Percentiles rank a stretch among this genome's conserved stretches.
Conservation (phyloP, 129 eudicot species). For the Chrysanthemum makinoi region DNA sequence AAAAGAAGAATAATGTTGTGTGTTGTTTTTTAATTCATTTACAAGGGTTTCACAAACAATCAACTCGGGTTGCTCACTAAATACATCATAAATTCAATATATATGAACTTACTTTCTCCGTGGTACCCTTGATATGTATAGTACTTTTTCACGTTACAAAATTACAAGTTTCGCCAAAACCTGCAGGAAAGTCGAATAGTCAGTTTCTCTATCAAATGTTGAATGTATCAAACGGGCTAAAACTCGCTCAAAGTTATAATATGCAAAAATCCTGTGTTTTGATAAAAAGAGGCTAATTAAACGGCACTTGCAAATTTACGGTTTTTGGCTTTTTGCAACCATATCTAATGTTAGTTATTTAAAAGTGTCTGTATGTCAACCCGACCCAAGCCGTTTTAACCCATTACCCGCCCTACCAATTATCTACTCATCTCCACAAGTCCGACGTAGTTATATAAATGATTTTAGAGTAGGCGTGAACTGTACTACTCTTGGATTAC, state of each 20-base stretch:
- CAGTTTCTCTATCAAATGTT: not conserved
- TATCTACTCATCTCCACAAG: not conserved
- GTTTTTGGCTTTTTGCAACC: too few species aligned
- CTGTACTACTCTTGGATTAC: constrained; percentile 24
- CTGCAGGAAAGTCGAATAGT: constrained; percentile 29
- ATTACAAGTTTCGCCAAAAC: constrained; percentile 37
- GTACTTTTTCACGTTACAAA: constrained; percentile 41
- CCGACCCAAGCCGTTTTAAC: not conserved
- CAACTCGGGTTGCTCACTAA: constrained; percentile 35
- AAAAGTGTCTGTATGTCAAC: not conserved
- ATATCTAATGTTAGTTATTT: too few species aligned
- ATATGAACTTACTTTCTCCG: constrained; percentile 26
- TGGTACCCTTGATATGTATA: constrained; percentile 29
- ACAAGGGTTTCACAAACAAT: constrained; percentile 26
- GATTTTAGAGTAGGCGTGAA: not conserved
- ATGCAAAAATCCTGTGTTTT: too few species aligned
- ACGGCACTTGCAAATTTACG: too few species aligned
- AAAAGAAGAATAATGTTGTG: constrained; percentile 9
- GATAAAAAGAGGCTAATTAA: too few species aligned
- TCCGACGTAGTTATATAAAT: not conserved
- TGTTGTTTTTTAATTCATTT: constrained; percentile 30
- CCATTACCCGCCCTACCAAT: too few species aligned
- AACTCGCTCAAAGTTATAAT: too few species aligned
- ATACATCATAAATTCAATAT: constrained; percentile 34
- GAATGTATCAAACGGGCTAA: too few species aligned